Base-by-base conservation (phyloP, 1,284 basidiomycete species). In the Ustilago bromivora region DNA sequence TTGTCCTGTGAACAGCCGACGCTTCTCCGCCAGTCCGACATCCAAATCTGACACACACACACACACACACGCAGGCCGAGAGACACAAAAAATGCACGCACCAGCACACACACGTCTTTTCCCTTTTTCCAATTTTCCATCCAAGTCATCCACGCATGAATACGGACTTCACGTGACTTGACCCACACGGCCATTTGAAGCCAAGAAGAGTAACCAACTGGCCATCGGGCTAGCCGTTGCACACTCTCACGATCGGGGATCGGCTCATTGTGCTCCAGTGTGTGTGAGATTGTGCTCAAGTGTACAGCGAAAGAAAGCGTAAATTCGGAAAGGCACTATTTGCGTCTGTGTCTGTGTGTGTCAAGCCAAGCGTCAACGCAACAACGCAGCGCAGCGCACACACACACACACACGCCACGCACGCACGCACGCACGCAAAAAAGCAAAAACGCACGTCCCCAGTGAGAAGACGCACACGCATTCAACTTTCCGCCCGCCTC, bases 61-160 rank as follows among this genome's bases (percentile, higher is more conserved):
- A 2, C 23, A 13, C 47, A 28, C 28, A 19, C 43, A 53, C 53
- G 54, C 56, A 61, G n/a, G 15, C 51, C 28, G 6, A 13, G 11
- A 64, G 57, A 57, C 67, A 70, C 53, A 35, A 54, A 55, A 19
- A 19, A 19, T 61, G 57, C 61, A 59, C 41, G 63, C 63, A 60
- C 58, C 58, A 60, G 36, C 36, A 19, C 19, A 19, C 19, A 19
- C 19, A 19, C 19, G 19, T 19, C 19, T 19, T 19, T 19, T 19
- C 19, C 19, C 19, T 32, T n/a, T 32, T 51, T 51, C 47, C 47
- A 51, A 31, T 51, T 23, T 56, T 56, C 54, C 36, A 41, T 49
- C 17, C 41, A 19, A 51, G 11, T 1, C 47, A 5, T 4, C 13
- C 17, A 11, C 28, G 47, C 47, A 51, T 31, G 31, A 51, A 31